Percentiles rank a stretch among this genome's conserved stretches.
These are phyloP conservation scores for Auricularia sp. DNA, from an alignment of 768 basidiomycete genomes.

Conservation along the genomic window DNA sequence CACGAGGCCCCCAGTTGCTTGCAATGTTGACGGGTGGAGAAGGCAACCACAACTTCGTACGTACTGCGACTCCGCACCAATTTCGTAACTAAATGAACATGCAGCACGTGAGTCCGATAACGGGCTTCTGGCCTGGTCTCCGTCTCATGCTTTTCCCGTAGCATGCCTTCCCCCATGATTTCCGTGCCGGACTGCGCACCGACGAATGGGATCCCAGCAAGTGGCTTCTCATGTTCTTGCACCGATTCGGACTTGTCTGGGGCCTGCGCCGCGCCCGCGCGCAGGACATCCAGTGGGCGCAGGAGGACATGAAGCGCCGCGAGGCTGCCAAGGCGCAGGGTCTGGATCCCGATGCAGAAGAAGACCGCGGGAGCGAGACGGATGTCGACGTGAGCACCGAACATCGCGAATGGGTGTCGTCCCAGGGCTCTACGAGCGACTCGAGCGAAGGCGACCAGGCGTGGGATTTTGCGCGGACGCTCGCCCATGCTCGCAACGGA, in stretches of 20 bases:
- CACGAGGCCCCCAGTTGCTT: conserved; percentile 34
- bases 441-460: conserved; percentile 11
- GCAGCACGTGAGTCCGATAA: conserved; percentile 33
- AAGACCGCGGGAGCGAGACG: neutral
- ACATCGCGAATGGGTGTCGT: neutral
- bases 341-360: neutral
- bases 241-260: conserved; percentile 35
- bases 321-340: conserved; percentile 19
- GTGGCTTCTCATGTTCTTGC: conserved; percentile 55
- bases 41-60: conserved; percentile 68
- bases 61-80: conserved; percentile 14
- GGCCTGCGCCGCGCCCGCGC: conserved; percentile 40
- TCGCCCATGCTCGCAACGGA: conserved; percentile 22
- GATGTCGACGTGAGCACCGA: neutral
- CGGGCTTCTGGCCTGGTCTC: neutral
- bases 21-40: conserved; percentile 66
- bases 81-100: neutral
- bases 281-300: conserved; percentile 39
- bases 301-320: conserved; percentile 33
- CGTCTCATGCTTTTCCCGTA: conserved; percentile 21
- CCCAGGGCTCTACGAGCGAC: neutral
- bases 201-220: conserved; percentile 75
- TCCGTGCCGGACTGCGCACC: conserved; percentile 50
- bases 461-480: conserved; percentile 33
- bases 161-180: conserved; percentile 74